Percentiles rank a stretch among this genome's conserved stretches.
phyloP scores from a whole-genome alignment of 352 stramenopile genomes.

The Pythium rhizo-oryzae region DNA sequence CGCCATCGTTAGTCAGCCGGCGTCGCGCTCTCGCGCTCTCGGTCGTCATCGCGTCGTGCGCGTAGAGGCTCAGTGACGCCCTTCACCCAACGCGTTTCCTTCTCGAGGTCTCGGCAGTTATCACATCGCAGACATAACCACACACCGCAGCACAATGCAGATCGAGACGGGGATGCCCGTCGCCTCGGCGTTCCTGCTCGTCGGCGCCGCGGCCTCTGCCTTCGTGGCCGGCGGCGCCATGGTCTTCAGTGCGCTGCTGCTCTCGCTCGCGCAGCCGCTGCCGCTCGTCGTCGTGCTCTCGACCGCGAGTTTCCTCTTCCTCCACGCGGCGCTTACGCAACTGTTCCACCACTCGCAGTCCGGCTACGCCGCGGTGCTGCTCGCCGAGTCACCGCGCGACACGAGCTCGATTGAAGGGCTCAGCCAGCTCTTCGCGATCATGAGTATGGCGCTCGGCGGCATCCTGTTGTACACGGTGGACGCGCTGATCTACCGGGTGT shows the following conservation, averaged over 20 bases:
- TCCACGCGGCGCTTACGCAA: slow-evolving; percentile 20
- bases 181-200: slow-evolving; percentile 24
- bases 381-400: neutral
- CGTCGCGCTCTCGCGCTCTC: no score
- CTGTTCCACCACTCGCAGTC: slow-evolving; percentile 13
- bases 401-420: neutral
- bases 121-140: neutral
- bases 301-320: slow-evolving; percentile 31
- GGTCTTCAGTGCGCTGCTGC: slow-evolving; percentile 33
- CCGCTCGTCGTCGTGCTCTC: slow-evolving; percentile 33
- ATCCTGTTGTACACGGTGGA: slow-evolving; percentile 26
- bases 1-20: slow-evolving; percentile 5
- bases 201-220: slow-evolving; percentile 16
- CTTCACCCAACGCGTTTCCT: neutral
- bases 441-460: slow-evolving; percentile 21
- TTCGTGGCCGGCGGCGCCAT: slow-evolving; percentile 29
- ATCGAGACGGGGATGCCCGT: slow-evolving; percentile 23
- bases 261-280: slow-evolving; percentile 26
- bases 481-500: slow-evolving; percentile 28
- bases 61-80: neutral
- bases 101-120: neutral
- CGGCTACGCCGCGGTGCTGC: slow-evolving; percentile 9
- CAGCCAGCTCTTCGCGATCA: slow-evolving; percentile 23
- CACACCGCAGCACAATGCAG: slow-evolving; percentile 1
- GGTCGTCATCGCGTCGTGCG: slow-evolving; percentile 9